These are phyloP conservation scores for Lactuca saligna DNA, from an alignment of 129 eudicot genomes.

Conservation along the genomic window DNA sequence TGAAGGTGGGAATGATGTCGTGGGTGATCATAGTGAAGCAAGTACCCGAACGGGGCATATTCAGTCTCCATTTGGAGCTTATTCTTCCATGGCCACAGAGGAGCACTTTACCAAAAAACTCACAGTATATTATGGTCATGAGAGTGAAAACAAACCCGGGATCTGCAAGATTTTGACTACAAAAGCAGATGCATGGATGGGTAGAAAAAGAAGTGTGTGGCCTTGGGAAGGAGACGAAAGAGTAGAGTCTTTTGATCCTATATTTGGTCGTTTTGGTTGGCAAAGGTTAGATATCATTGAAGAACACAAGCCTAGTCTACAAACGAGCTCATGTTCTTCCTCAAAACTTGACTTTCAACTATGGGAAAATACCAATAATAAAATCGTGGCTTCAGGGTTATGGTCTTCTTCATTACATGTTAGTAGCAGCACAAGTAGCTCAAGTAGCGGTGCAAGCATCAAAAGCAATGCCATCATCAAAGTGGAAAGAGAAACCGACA, in stretches of 20 bases:
- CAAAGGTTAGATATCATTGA: slow-evolving; percentile 6
- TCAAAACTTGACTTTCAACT: slow-evolving; percentile 7
- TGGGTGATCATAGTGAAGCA: slow-evolving; percentile 54
- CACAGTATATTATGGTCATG: slow-evolving; percentile 44
- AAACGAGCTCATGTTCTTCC: slow-evolving; percentile 3
- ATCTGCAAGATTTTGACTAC: slow-evolving; percentile 54
- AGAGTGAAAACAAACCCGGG: slow-evolving; percentile 49
- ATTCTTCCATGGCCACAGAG: slow-evolving; percentile 32
- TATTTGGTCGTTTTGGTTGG: slow-evolving; percentile 18
- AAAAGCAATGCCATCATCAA: slow-evolving; percentile 50
- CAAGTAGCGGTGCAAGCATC: slow-evolving; percentile 57
- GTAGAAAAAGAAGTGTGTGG: slow-evolving; percentile 52
- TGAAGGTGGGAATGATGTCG: slow-evolving; percentile 53
- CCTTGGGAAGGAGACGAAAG: slow-evolving; percentile 64
- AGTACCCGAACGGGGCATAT: slow-evolving; percentile 64
- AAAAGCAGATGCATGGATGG: slow-evolving; percentile 75
- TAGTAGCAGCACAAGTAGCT: slow-evolving; percentile 65
- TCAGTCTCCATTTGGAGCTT: slow-evolving; percentile 49
- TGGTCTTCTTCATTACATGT: slow-evolving; percentile 37
- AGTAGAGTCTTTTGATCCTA: slow-evolving; percentile 11
- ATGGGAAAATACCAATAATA: not conserved
- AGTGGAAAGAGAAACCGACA: slow-evolving; percentile 46
- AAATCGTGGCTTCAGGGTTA: slow-evolving; percentile 16
- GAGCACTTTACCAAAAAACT: slow-evolving; percentile 41
- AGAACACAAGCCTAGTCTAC: slow-evolving; percentile 7